Percentiles rank a stretch among this genome's conserved stretches.
Conservation (phyloP, 345 rosid species). For the Boechera stricta region DNA sequence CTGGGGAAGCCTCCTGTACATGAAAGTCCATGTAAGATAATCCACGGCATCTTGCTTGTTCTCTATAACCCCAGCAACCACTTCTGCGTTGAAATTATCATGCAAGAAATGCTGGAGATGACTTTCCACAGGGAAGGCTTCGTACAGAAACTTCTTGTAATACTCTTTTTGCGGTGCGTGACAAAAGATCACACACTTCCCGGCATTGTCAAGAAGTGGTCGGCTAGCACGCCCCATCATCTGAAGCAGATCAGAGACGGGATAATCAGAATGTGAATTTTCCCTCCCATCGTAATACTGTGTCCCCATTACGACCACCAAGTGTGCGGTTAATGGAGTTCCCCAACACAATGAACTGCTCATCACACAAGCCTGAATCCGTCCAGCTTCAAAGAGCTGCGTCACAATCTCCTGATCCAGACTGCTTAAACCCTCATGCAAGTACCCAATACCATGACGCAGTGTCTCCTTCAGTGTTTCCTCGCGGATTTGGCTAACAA, state of each 20-base stretch:
- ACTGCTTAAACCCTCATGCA: slow-evolving; percentile 89
- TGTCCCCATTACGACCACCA: slow-evolving; percentile 96
- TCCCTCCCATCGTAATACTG: slow-evolving; percentile 91
- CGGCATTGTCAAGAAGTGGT: slow-evolving; percentile 83
- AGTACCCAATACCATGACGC: slow-evolving; percentile 76
- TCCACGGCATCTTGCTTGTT: slow-evolving; percentile 98
- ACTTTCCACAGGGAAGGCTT: slow-evolving; percentile 93
- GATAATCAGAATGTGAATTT: slow-evolving; percentile 85
- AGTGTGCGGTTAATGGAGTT: slow-evolving; percentile 73
- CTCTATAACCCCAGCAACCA: slow-evolving; percentile 79
- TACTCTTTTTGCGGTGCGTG: slow-evolving; percentile 91
- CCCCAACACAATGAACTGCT: slow-evolving; percentile 95
- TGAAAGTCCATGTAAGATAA: slow-evolving; percentile 94
- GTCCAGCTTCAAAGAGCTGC: slow-evolving; percentile 77
- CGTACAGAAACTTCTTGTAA: slow-evolving; percentile 87
- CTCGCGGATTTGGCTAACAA: slow-evolving; percentile 61
- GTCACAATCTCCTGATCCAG: slow-evolving; percentile 85
- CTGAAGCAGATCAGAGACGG: slow-evolving; percentile 86
- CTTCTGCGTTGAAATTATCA: slow-evolving; percentile 87
- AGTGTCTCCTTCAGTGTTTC: slow-evolving; percentile 73
- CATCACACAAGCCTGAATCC: slow-evolving; percentile 95
- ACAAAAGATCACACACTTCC: slow-evolving; percentile 86
- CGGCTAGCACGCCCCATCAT: slow-evolving; percentile 98
- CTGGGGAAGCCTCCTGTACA: slow-evolving; percentile 88
- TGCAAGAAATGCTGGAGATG: slow-evolving; percentile 90